These are phyloP conservation scores for Saxophila tyrrhenica DNA, from an alignment of 495 filamentous ascomycete genomes.

Conservation along the genomic window DNA sequence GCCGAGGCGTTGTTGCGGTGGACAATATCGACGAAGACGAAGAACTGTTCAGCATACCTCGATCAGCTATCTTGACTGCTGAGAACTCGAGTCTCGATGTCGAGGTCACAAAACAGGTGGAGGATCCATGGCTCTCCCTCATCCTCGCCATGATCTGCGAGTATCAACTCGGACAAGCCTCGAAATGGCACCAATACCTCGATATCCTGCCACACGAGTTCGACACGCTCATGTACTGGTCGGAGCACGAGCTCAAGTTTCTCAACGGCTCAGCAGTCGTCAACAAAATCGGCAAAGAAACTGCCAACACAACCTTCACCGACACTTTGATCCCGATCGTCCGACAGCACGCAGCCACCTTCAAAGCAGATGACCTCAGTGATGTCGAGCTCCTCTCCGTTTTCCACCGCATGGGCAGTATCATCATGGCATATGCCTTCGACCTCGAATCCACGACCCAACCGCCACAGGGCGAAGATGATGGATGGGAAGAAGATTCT, in stretches of 20 bases:
- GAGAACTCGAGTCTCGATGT: conserved; percentile 26
- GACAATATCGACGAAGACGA: conserved; percentile 49
- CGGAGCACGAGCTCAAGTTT: conserved; percentile 52
- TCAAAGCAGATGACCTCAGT: conserved; percentile 39
- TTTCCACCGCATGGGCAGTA: conserved; percentile 68
- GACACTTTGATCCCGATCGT: conserved; percentile 53
- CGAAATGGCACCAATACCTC: conserved; percentile 71
- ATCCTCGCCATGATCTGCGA: conserved; percentile 78
- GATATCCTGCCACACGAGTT: conserved; percentile 67
- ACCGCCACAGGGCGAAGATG: conserved; percentile 44
- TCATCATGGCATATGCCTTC: conserved; percentile 93
- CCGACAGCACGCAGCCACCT: conserved; percentile 32
- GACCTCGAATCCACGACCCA: conserved; percentile 49
- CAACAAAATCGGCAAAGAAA: conserved; percentile 63
- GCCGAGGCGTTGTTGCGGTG: conserved; percentile 52
- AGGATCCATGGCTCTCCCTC: conserved; percentile 48
- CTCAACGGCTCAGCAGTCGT: conserved; percentile 69
- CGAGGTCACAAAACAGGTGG: conserved; percentile 13
- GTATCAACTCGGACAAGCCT: conserved; percentile 46
- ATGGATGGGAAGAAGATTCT: conserved; percentile 45
- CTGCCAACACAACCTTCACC: conserved; percentile 58
- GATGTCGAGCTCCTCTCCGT: conserved; percentile 37
- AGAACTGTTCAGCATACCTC: conserved; percentile 54
- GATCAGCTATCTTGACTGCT: conserved; percentile 39
- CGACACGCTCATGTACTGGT: conserved; percentile 89